These are phyloP conservation scores for Pyricularia grisea DNA, from an alignment of 2,329 filamentous ascomycete species.

Conservation along the genomic window DNA sequence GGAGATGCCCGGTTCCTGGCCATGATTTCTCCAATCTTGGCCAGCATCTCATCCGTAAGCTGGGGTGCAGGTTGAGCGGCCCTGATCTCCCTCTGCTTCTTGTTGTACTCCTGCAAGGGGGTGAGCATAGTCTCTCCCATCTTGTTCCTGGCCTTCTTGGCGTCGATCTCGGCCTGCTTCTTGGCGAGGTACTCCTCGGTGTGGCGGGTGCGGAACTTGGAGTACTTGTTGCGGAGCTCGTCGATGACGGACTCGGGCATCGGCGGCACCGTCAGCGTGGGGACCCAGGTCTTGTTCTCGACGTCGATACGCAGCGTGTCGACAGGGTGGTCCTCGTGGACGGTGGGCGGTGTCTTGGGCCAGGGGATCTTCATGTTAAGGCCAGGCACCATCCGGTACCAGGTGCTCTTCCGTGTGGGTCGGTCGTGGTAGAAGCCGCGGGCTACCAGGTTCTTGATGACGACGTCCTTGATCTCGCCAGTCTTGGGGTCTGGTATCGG, in stretches of 20 bases:
- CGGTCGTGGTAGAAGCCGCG: slow-evolving; percentile 40
- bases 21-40: slow-evolving; percentile 53
- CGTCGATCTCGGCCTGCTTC: slow-evolving; percentile 28
- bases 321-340: slow-evolving; percentile 41
- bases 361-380: slow-evolving; percentile 68
- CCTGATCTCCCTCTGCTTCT: slow-evolving; percentile 40
- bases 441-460: slow-evolving; percentile 63
- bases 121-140: slow-evolving; percentile 34
- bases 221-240: slow-evolving; percentile 78
- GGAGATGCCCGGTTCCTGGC: slow-evolving; percentile 38
- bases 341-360: slow-evolving; percentile 44
- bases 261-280: slow-evolving; percentile 67
- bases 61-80: slow-evolving; percentile 44
- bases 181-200: slow-evolving; percentile 59
- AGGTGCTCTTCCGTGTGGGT: slow-evolving; percentile 34
- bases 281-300: slow-evolving; percentile 66
- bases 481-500: slow-evolving; percentile 59
- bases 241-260: slow-evolving; percentile 73
- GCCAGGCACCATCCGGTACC: slow-evolving; percentile 56
- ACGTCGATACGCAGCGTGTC: slow-evolving; percentile 74
- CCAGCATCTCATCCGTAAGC: slow-evolving; percentile 49
- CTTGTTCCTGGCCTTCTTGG: slow-evolving; percentile 23
- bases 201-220: slow-evolving; percentile 72
- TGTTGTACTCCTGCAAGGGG: slow-evolving; percentile 51
- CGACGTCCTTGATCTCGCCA: slow-evolving; percentile 58